Evolutionary conservation across 2,329 filamentous ascomycete genomes (phyloP).

Genomic region (Saccharata proteae): DNA sequence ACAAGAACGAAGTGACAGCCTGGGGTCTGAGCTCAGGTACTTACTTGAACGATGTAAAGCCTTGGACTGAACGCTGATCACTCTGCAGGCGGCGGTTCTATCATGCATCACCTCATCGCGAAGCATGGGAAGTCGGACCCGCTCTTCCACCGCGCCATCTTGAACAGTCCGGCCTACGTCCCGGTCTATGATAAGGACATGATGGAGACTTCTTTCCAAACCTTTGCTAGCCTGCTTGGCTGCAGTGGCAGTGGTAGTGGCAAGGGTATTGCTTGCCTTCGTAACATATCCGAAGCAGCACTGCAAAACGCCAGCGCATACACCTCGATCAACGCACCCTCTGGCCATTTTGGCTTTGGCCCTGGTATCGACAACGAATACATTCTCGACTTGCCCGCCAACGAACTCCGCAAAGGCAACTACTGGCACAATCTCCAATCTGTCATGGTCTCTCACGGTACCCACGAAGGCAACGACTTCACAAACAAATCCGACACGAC

Average conservation of each 20-base stretch:
- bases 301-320: conserved; percentile 18
- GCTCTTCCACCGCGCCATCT: conserved; percentile 27
- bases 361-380: conserved; percentile 23
- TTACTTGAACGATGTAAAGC: too few relatives aligned
- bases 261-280: conserved; percentile 21
- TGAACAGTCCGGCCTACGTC: conserved; percentile 21
- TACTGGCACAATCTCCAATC: conserved; percentile 20
- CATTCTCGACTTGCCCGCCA: conserved; percentile 19
- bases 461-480: conserved; percentile 21
- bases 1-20: conserved; percentile 34
- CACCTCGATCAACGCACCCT: conserved; percentile 12
- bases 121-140: conserved; percentile 32
- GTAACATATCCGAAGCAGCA: conserved; percentile 12
- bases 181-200: conserved; percentile 13
- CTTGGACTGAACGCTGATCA: too few relatives aligned
- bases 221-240: conserved; percentile 17
- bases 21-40: too few relatives aligned
- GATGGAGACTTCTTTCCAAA: conserved; percentile 16
- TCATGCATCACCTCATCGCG: conserved; percentile 39
- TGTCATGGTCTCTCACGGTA: conserved; percentile 23
- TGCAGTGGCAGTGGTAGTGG: conserved; percentile 21
- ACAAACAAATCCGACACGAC: conserved; percentile 12
- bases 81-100: conserved; percentile 39
- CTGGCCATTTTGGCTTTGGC: conserved; percentile 17
- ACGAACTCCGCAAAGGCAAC: conserved; percentile 21